phyloP scores from a whole-genome alignment of 805 yeast genomes.

The Wickerhamiella parazyma region DNA sequence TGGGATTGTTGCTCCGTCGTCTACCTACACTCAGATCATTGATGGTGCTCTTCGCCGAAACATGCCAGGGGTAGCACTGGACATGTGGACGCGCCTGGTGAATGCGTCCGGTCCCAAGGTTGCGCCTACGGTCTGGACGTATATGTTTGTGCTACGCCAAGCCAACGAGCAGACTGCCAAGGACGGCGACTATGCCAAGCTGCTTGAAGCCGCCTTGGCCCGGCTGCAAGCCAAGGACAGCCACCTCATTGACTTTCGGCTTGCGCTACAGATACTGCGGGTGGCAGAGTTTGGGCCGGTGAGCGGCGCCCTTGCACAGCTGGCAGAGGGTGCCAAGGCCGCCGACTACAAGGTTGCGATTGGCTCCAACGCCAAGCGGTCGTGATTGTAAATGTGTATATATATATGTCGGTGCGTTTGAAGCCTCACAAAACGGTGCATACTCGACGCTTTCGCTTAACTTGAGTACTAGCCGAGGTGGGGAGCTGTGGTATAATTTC shows the following conservation, averaged over 20 bases:
- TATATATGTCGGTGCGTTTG: no score
- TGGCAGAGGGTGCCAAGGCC: neutral
- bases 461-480: no score
- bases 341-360: neutral
- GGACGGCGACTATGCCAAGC: constrained; percentile 6
- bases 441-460: no score
- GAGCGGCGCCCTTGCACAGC: constrained; percentile 9
- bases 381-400: no score
- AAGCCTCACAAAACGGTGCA: no score
- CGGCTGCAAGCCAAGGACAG: constrained; percentile 5
- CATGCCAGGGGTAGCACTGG: constrained; percentile 16
- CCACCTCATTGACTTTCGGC: constrained; percentile 12
- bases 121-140: constrained; percentile 22
- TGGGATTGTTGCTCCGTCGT: constrained; percentile 20
- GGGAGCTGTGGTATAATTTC: no score
- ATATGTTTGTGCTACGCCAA: constrained; percentile 17
- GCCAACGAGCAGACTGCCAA: constrained; percentile 4
- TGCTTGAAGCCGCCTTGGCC: constrained; percentile 9
- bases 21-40: constrained; percentile 24
- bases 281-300: constrained; percentile 5
- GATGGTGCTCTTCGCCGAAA: constrained; percentile 16
- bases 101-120: constrained; percentile 10
- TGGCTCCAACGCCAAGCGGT: no score
- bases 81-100: constrained; percentile 14
- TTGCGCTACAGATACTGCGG: constrained; percentile 11